Base-by-base conservation (phyloP, 208 protist genomes). In the Lotmaria passim region DNA sequence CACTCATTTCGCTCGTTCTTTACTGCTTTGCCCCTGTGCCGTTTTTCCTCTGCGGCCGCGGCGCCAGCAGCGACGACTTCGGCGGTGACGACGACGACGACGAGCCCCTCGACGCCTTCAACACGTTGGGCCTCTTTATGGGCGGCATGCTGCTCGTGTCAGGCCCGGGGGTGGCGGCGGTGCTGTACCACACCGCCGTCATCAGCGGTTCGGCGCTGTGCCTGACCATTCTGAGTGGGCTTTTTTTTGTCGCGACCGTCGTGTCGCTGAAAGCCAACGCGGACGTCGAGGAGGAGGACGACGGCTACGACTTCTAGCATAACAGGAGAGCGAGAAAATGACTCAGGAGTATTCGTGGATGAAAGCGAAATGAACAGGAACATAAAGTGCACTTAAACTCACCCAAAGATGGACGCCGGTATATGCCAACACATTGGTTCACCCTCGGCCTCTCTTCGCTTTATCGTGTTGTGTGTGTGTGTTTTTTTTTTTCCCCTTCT, bases 111-210 rank as follows among this genome's bases (percentile, higher is more conserved):
- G 75, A 81, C 51, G 41, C 58, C 57, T 65, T 87, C 44, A 78
- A 84, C 55, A 69, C 63, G 7, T 34, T 85, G 21, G 83, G 86
- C 2, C 70, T 89, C 39, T 96, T 96, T 52, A 12, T 93, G 3
- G 80, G 82, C 15, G 91, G 91, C 30, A 55, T 77, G n/a, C 48
- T 86, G n/a, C 47, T 82, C 23, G 70, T 80, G n/a, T 67, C 80
- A 7, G 87, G 86, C 5, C 91, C 91, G 15, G 76, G 79, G 17
- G 31, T 91, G 19, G 76, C 76, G 1, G 28, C 86, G 52, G 79
- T 96, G 36, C 41, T 93, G 36, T 91, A 86, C 66, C 83, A 91
- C 78, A 83, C 75, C 23, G 57, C 70, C 31, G 43, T 79, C 12
- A 88, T 93, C 30, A 72, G 71, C 21, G 68, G 73, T 1, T 41